Evolutionary conservation across 495 filamentous ascomycete genomes (phyloP).

Genomic region (Aspergillus conjunctus): DNA sequence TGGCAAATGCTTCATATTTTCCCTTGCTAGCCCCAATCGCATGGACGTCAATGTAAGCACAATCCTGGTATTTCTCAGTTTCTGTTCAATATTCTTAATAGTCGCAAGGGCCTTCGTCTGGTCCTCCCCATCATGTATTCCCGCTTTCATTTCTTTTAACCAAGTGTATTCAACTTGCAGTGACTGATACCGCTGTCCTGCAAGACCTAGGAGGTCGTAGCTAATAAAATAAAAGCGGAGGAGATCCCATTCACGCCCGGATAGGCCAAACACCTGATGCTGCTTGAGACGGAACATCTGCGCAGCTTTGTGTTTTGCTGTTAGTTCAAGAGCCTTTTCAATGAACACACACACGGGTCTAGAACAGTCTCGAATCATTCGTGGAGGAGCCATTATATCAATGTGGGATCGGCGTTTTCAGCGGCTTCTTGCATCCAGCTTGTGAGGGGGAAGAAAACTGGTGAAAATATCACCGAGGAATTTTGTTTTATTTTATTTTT

Average conservation of each 20-base stretch:
- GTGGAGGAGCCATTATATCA: too few relatives aligned
- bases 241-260: background rate
- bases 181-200: background rate
- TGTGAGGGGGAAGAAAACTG: too few relatives aligned
- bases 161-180: background rate
- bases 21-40: background rate
- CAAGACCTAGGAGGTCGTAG: background rate
- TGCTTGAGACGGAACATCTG: too few relatives aligned
- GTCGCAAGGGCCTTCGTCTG: background rate
- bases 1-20: background rate
- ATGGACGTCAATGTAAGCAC: background rate
- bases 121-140: background rate
- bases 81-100: background rate
- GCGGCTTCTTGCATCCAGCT: too few relatives aligned
- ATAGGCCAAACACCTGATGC: too few relatives aligned
- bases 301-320: too few relatives aligned
- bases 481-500: too few relatives aligned
- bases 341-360: too few relatives aligned
- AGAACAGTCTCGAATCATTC: too few relatives aligned
- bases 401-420: too few relatives aligned
- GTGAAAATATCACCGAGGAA: too few relatives aligned
- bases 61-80: background rate
- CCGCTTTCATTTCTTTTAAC: background rate
- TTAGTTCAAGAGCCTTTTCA: too few relatives aligned
- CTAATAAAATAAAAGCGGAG: background rate